These are phyloP conservation scores for Serendipita sp. DNA, from an alignment of 1,284 basidiomycete genomes.

Conservation along the genomic window DNA sequence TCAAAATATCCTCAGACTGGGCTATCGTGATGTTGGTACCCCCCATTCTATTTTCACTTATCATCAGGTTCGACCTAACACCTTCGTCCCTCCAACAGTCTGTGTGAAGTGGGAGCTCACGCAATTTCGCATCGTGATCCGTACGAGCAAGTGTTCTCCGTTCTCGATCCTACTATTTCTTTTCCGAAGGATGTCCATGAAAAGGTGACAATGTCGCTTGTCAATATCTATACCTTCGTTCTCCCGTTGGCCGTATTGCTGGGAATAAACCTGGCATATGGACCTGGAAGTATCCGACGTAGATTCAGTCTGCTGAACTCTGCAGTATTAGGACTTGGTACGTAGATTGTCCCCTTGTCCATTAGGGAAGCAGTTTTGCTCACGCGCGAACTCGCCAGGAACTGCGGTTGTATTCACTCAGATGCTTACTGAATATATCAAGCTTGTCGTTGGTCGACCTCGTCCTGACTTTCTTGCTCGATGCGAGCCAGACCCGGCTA, in stretches of 20 bases:
- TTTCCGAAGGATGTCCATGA: neutral
- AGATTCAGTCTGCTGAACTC: neutral
- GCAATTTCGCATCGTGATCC: neutral
- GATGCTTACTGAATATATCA: neutral
- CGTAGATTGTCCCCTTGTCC: neutral
- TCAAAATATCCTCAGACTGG: neutral
- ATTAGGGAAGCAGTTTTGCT: neutral
- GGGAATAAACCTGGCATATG: neutral
- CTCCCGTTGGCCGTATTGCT: neutral
- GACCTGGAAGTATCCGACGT: neutral
- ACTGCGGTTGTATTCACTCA: neutral
- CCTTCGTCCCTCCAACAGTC: neutral
- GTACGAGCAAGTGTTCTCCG: neutral
- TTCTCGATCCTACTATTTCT: neutral
- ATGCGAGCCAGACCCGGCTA: neutral
- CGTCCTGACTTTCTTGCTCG: constrained; percentile 1
- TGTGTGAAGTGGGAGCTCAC: neutral
- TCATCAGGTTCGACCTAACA: neutral
- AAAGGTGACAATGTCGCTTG: neutral
- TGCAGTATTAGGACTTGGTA: neutral
- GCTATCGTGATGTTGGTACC: neutral
- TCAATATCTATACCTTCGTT: neutral
- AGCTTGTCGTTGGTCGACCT: constrained; percentile 2
- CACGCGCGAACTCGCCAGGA: neutral
- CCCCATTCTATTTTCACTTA: neutral